Base-by-base conservation (phyloP, 1,139 yeast genomes). In the Candida smagusa region DNA sequence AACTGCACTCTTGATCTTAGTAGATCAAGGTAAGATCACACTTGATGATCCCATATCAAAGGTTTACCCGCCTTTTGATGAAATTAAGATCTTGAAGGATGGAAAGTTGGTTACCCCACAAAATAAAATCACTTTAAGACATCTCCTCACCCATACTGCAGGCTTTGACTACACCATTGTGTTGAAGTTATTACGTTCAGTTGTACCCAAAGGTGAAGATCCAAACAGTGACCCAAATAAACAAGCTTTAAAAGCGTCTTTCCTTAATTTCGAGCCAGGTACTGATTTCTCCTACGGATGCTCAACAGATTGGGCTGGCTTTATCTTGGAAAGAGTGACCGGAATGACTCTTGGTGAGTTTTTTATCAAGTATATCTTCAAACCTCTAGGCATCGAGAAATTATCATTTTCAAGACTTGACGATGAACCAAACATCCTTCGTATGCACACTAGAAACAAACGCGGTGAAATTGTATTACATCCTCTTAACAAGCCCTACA, bases 301-400 rank as follows among this genome's bases (percentile, higher is more conserved):
- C 36, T 64, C 68, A 36, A 58, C 66, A 27, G 84, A 78, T 47
- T 74, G 81, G 79, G 68, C 74, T 3, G 81, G 83, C 2, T 54
- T 64, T 25, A 60, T 74, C 1, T 56, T 78, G 22, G 65, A 74
- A 45, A 57, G 59, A 25, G 60, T 74, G n/a, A 50, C 73, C 2
- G 80, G 79, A 2, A 40, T 55, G 46, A 54, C 54, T 16, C 54
- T 78, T 19, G 73, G 75, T 6, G 68, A 63, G 9, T 76, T 62
- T 45, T 52, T 74, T 29, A 49, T 61, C 29, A 53, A 62, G 28
- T 45, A 64, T 34, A 52, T 78, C 5, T 72, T 74, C 43, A 61
- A 61, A 22, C 79, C 78, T 3, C 58, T 68, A 8, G 78, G 70
- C 0, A 68, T 73, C 67, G 46, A 43, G 1, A 49, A 59, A 23